Percentiles rank a stretch among this genome's conserved stretches.
phyloP scores from a whole-genome alignment of 331 rosid genomes.

The Quercus lobata region DNA sequence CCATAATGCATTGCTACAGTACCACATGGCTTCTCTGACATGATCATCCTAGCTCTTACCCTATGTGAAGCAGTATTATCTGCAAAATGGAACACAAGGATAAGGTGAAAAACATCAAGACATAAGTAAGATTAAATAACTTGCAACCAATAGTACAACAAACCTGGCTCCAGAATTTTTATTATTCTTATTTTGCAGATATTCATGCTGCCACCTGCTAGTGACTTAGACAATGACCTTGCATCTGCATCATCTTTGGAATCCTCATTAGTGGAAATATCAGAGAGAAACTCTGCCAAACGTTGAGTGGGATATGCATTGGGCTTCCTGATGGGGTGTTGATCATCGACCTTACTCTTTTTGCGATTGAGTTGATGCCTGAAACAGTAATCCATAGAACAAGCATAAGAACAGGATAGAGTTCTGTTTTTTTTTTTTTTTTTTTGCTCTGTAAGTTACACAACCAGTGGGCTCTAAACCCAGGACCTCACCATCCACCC shows the following conservation, averaged over 20 bases:
- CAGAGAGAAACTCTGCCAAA: constrained; percentile 37
- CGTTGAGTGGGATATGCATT: constrained; percentile 30
- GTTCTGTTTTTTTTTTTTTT: no score
- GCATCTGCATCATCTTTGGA: constrained; percentile 49
- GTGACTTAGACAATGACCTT: constrained; percentile 68
- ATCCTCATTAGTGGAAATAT: constrained; percentile 44
- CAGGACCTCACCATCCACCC: no score
- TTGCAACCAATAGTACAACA: constrained; percentile 13
- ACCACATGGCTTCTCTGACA: constrained; percentile 88
- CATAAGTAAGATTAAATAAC: constrained; percentile 2
- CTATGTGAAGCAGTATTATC: constrained; percentile 47
- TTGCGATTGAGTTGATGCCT: constrained; percentile 78
- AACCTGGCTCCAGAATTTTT: constrained; percentile 60
- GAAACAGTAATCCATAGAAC: constrained; percentile 23
- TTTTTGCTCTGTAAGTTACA: no score
- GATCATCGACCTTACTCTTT: constrained; percentile 60
- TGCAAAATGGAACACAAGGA: constrained; percentile 33
- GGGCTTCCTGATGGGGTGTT: constrained; percentile 37
- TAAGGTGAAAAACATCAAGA: constrained; percentile 19
- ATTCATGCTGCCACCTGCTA: constrained; percentile 85
- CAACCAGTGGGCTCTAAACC: no score
- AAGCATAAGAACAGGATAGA: not conserved
- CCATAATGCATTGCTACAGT: constrained; percentile 81
- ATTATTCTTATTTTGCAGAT: constrained; percentile 63
- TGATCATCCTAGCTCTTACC: constrained; percentile 61